A percentile compares a stretch with the other conserved stretches of the same genome.
Conservation (phyloP, 176 grass and related monocot genomes). For the Cenchrus purpureus region DNA sequence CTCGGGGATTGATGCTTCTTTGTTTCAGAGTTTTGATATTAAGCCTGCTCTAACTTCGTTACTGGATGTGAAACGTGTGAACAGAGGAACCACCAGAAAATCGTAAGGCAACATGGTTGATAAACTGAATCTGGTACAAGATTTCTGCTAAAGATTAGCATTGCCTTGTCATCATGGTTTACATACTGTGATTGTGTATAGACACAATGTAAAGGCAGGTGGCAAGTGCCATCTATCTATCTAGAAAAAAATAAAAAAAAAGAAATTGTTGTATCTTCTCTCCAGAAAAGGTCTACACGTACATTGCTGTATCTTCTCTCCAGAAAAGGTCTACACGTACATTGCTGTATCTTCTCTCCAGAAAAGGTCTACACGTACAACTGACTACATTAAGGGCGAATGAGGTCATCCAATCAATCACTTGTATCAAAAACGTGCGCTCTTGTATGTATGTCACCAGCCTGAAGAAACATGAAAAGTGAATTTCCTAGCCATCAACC, state of each 20-base stretch:
- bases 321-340: neutral
- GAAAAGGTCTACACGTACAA: neutral
- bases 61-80: too few relatives aligned
- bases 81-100: too few relatives aligned
- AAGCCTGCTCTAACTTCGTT: too few relatives aligned
- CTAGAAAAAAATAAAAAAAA: neutral
- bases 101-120: too few relatives aligned
- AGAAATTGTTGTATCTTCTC: neutral
- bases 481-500: slow-evolving; percentile 6
- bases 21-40: too few relatives aligned
- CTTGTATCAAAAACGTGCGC: neutral
- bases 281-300: neutral
- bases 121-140: neutral
- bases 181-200: neutral
- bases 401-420: neutral
- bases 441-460: neutral
- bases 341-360: neutral
- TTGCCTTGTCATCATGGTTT: neutral
- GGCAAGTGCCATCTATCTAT: neutral
- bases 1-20: too few relatives aligned
- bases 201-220: neutral
- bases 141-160: neutral
- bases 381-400: neutral
- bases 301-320: neutral
- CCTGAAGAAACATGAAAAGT: slow-evolving; percentile 12